Base-by-base conservation (phyloP, 306 rosid species). In the Echinosophora koreensis region DNA sequence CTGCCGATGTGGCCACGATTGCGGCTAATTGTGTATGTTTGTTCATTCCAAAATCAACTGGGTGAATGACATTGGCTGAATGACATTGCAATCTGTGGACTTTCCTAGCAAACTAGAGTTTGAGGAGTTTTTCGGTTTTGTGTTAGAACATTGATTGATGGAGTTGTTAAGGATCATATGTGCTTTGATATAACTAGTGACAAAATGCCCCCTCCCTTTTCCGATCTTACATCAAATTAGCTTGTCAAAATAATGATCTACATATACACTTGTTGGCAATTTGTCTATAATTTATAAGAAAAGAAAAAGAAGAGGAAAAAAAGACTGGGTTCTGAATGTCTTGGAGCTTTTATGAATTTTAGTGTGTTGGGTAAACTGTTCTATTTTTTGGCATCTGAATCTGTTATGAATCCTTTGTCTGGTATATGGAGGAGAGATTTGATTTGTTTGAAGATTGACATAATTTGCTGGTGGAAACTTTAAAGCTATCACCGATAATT, bases 341-440 rank as follows among this genome's bases (percentile, higher is more conserved):
- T 32, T 8, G 9, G 1, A 67, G 27, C 28, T 73, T 30, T 6
- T 13, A 17, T 71, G 59, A 59, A 27, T 38, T 51, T 79, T 0
- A 62, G 54, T 71, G 38, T 30, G 2, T 41, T 41, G 0, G 66
- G 14, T 71, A 5, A 61, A 35, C 28, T 49, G 1, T 57, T 10
- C 3, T n/a, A 6, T 52, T 56, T 66, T 14, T 35, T 58, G 76
- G 16, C 8, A 18, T 46, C 50, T 66, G 56, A 65, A 64, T 65
- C 0, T 64, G 61, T 42, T 54, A 5, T 7, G 10, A 4, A 27
- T 60, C 6, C 54, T 78, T 2, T 64, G 15, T 44, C 35, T 14
- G 28, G 5, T 64, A 37, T 0, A 30, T 62, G 6, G 74, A 66
- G 4, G 68, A 42, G 30, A 15, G 35, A 6, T 11, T 35, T 71